These are phyloP conservation scores for Bolboschoenoplectus hybrid DNA, from an alignment of 202 grass and related monocot genomes.

Conservation along the genomic window DNA sequence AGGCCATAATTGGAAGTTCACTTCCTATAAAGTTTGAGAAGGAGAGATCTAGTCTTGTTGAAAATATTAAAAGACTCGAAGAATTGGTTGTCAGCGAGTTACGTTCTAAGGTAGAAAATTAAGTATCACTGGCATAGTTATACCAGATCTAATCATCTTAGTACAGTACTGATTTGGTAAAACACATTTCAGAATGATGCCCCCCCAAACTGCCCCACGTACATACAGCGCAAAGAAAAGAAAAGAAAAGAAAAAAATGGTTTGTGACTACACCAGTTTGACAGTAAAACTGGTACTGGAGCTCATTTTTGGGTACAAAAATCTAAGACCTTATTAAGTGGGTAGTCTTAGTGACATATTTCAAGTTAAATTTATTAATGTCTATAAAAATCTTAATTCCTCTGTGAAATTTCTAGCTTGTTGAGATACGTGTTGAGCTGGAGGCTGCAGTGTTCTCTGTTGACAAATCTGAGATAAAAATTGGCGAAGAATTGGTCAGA, in stretches of 20 bases:
- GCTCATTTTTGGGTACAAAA: not conserved
- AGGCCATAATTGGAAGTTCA: constrained; percentile 65
- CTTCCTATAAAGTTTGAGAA: constrained; percentile 75
- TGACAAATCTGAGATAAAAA: constrained; percentile 64
- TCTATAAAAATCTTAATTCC: constrained; percentile 21
- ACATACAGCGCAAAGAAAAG: not conserved
- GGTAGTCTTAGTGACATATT: constrained; percentile 28
- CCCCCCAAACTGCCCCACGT: not conserved
- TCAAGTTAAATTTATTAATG: not conserved
- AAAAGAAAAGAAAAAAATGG: not conserved
- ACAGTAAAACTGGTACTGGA: not conserved
- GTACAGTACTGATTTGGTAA: not conserved
- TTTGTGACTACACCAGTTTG: not conserved
- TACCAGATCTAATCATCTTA: not conserved
- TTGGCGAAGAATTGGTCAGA: constrained; percentile 54
- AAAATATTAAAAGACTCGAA: constrained; percentile 40
- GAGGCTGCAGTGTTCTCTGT: constrained; percentile 58
- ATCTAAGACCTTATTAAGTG: constrained; percentile 17
- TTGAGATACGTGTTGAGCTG: constrained; percentile 56
- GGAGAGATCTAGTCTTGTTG: constrained; percentile 66
- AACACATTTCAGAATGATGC: no score
- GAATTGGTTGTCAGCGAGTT: constrained; percentile 28
- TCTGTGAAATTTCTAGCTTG: constrained; percentile 36
- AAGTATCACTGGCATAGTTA: not conserved
- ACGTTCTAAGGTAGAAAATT: not conserved